Conservation (phyloP, 2,329 filamentous ascomycete genomes). For the Piedraia hortae region DNA sequence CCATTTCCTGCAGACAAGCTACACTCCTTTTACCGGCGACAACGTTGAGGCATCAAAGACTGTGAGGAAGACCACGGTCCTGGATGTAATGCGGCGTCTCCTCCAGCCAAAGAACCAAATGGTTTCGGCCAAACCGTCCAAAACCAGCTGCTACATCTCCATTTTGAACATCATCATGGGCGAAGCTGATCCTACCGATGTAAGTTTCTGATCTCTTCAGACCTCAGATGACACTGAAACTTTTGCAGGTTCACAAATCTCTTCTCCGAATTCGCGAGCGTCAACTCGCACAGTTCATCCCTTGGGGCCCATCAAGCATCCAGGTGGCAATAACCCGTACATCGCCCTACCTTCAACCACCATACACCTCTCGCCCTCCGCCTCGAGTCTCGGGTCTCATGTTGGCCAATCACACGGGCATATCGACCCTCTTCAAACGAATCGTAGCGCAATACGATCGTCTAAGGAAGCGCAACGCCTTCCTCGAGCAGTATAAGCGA, state of each 20-base stretch:
- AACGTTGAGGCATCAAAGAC: conserved; percentile 94
- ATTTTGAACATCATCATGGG: conserved; percentile 98
- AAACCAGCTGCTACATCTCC: conserved; percentile 96
- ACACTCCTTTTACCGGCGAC: conserved; percentile 90
- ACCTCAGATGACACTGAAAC: conserved; percentile 2
- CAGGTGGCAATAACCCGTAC: conserved; percentile 92
- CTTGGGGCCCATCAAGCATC: conserved; percentile 92
- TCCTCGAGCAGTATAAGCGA: conserved; percentile 88
- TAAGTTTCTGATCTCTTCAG: conserved; percentile 9
- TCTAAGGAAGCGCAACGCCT: conserved; percentile 87
- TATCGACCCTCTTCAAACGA: conserved; percentile 86
- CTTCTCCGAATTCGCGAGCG: conserved; percentile 85
- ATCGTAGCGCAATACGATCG: conserved; percentile 81
- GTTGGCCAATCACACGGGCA: conserved; percentile 93
- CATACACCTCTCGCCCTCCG: conserved; percentile 79
- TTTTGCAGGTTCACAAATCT: conserved; percentile 58
- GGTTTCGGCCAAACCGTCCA: conserved; percentile 84
- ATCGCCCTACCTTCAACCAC: conserved; percentile 82
- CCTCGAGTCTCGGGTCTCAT: conserved; percentile 75
- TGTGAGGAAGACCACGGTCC: conserved; percentile 86
- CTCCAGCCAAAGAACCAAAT: conserved; percentile 97
- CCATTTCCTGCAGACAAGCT: conserved; percentile 95
- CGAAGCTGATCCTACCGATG: conserved; percentile 90
- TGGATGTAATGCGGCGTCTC: conserved; percentile 88
- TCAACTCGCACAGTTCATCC: conserved; percentile 82